Evolutionary conservation across 2,329 filamentous ascomycete genomes (phyloP).

Genomic region (Pestalotiopsis sp.): DNA sequence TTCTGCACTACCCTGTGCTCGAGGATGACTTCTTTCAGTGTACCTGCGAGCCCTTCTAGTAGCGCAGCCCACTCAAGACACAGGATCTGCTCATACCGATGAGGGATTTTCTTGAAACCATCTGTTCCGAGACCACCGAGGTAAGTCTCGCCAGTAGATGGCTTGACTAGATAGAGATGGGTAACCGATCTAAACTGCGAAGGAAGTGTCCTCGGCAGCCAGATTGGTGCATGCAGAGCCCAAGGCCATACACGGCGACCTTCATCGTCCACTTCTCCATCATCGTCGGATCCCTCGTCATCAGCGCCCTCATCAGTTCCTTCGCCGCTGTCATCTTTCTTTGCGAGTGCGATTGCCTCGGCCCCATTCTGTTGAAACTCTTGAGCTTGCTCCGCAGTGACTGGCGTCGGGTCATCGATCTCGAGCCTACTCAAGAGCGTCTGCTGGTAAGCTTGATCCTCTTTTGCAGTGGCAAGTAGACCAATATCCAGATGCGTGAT

Average conservation of each 20-base stretch:
- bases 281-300: too few relatives aligned
- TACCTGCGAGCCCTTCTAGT: neutral
- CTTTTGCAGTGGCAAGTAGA: neutral
- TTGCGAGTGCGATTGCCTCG: neutral
- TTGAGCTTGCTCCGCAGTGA: neutral
- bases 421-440: neutral
- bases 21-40: constrained; percentile 9
- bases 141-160: neutral
- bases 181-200: neutral
- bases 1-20: constrained; percentile 7
- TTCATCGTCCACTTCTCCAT: neutral
- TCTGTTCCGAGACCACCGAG: neutral
- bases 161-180: constrained; percentile 11
- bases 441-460: neutral
- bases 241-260: neutral
- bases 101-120: neutral
- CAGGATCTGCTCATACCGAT: constrained; percentile 5
- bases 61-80: constrained; percentile 5
- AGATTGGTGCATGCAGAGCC: neutral
- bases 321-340: neutral
- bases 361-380: neutral
- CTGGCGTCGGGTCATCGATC: neutral
- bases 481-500: constrained; percentile 11
- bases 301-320: neutral
- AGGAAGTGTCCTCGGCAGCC: neutral